A percentile compares a stretch with the other conserved stretches of the same genome.
Evolutionary conservation across 495 filamentous ascomycete genomes (phyloP).

Genomic region (Tuber magnatum): DNA sequence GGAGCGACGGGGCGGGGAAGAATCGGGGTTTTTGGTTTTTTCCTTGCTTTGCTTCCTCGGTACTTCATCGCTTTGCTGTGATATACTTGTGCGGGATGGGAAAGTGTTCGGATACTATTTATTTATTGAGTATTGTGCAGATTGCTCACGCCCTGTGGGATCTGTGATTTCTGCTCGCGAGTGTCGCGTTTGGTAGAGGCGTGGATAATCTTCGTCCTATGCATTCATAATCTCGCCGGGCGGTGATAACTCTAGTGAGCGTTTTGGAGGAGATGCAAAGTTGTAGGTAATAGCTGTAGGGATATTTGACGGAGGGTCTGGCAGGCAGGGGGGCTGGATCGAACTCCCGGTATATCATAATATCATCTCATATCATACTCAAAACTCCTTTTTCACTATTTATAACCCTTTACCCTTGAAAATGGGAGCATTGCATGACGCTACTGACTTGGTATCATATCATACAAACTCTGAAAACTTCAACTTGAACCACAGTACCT

Average conservation of each 20-base stretch:
- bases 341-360: background rate
- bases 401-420: background rate
- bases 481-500: no score
- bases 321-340: no score
- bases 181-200: background rate
- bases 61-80: background rate
- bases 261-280: no score
- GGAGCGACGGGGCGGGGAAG: no score
- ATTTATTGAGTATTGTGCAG: background rate
- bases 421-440: background rate
- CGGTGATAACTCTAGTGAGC: no score
- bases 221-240: background rate
- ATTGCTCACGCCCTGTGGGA: background rate
- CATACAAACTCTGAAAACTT: background rate
- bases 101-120: background rate
- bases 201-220: background rate
- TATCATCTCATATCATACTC: no score
- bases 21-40: background rate
- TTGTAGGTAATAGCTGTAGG: background rate
- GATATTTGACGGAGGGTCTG: background rate
- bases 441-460: no score
- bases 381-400: background rate
- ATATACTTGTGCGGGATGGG: background rate
- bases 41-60: no score
- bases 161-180: background rate